phyloP scores from a whole-genome alignment of 2,329 filamentous ascomycete species.

The Albophoma yamanashiensis region DNA sequence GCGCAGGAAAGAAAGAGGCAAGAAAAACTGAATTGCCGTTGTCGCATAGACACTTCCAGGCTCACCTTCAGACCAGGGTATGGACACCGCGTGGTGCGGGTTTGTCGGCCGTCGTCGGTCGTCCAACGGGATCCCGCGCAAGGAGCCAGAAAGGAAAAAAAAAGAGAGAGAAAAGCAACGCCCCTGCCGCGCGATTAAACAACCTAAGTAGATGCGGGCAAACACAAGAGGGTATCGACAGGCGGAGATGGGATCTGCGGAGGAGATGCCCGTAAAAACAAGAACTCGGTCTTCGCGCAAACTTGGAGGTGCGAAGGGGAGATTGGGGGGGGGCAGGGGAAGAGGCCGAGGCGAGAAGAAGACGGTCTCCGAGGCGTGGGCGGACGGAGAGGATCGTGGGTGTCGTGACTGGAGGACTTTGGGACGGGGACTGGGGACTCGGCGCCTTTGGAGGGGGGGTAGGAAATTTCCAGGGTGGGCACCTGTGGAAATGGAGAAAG shows the following conservation, averaged over 20 bases:
- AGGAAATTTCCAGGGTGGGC: constrained; percentile 11
- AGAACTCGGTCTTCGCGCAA: background rate
- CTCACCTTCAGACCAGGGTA: background rate
- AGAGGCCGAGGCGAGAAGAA: constrained; percentile 3
- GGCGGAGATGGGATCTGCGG: background rate
- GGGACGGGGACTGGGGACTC: background rate
- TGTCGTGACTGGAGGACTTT: constrained; percentile 2
- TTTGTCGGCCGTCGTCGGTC: background rate
- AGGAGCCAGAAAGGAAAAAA: background rate
- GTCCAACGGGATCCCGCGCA: background rate
- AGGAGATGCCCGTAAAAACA: background rate
- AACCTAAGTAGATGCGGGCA: constrained; percentile 3
- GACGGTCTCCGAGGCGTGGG: constrained; percentile 3
- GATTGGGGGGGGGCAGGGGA: background rate
- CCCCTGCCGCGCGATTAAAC: constrained; percentile 5
- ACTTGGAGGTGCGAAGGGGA: constrained; percentile 3
- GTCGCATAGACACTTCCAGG: background rate
- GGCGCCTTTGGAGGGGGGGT: background rate
- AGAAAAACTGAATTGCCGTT: background rate
- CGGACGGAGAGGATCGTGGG: constrained; percentile 4
- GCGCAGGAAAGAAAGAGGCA: background rate
- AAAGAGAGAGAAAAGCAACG: constrained; percentile 1
- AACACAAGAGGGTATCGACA: constrained; percentile 8
- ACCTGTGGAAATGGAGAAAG: constrained; percentile 8
- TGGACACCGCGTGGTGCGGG: background rate